phyloP scores from a whole-genome alignment of 129 eudicot species.

The Lactuca sativa region DNA sequence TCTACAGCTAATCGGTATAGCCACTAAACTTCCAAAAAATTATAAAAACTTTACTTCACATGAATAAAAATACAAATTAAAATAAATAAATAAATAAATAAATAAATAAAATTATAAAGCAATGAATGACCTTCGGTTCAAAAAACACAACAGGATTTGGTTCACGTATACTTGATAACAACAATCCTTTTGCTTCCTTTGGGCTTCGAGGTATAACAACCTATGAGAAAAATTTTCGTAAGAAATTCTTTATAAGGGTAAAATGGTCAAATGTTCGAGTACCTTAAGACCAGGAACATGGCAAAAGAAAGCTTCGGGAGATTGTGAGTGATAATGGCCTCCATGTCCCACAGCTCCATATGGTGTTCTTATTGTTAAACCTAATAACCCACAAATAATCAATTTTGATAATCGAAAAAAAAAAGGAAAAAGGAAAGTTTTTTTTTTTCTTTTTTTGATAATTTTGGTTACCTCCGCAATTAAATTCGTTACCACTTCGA shows the following conservation, averaged over 20 bases:
- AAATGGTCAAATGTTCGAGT: background rate
- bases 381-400: conserved; percentile 36
- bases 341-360: conserved; percentile 99
- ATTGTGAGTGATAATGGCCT: conserved; percentile 93
- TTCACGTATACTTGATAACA: conserved; percentile 82
- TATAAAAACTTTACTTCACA: background rate
- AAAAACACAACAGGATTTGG: conserved; percentile 96
- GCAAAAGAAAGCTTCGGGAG: conserved; percentile 98
- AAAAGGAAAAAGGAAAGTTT: too few relatives aligned
- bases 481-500: conserved; percentile 93
- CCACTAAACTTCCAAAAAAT: conserved; percentile 45
- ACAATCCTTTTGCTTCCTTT: conserved; percentile 84
- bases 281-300: conserved; percentile 99
- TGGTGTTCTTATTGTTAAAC: conserved; percentile 93
- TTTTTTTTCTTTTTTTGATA: background rate
- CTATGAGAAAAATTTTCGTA: conserved; percentile 31
- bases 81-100: background rate
- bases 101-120: background rate
- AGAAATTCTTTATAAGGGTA: background rate
- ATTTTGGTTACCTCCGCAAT: conserved; percentile 81
- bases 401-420: background rate
- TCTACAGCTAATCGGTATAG: conserved; percentile 95
- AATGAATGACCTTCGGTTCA: conserved; percentile 81
- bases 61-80: background rate
- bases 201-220: conserved; percentile 98